These are phyloP conservation scores for Claviceps sorghi DNA, from an alignment of 2,329 filamentous ascomycete species.

Conservation along the genomic window DNA sequence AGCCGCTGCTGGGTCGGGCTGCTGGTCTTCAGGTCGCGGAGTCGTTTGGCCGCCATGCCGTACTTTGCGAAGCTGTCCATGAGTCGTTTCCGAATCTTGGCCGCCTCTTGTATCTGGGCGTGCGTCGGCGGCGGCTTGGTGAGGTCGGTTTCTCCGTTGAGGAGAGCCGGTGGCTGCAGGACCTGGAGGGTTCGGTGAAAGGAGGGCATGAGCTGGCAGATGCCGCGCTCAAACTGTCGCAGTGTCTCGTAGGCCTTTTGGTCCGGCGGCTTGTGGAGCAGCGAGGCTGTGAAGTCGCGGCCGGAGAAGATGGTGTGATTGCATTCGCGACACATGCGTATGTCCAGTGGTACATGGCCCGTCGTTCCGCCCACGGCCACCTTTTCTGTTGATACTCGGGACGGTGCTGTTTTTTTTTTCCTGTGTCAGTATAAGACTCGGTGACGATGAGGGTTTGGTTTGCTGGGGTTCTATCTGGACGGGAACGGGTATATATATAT, in stretches of 20 bases:
- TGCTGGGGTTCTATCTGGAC: too few species aligned
- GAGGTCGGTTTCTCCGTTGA: constrained; percentile 22
- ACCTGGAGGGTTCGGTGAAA: constrained; percentile 66
- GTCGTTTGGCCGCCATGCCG: constrained; percentile 62
- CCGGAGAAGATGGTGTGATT: constrained; percentile 47
- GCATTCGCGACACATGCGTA: constrained; percentile 89
- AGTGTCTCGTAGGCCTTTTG: constrained; percentile 73
- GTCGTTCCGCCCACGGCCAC: constrained; percentile 12
- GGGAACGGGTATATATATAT: too few species aligned
- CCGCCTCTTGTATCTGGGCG: constrained; percentile 67
- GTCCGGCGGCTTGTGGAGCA: constrained; percentile 54
- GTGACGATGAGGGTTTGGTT: neutral
- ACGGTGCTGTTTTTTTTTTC: constrained; percentile 5
- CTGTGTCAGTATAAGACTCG: neutral
- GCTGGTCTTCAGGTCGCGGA: constrained; percentile 62
- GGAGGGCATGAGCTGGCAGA: constrained; percentile 62
- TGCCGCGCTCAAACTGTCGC: constrained; percentile 75
- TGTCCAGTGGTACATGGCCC: constrained; percentile 54
- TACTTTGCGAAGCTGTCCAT: constrained; percentile 86
- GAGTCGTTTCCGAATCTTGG: constrained; percentile 76
- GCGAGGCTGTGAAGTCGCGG: constrained; percentile 61
- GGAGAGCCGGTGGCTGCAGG: constrained; percentile 43
- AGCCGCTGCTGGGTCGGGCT: constrained; percentile 59
- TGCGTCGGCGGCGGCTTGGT: constrained; percentile 33
- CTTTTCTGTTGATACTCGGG: constrained; percentile 27